Base-by-base conservation (phyloP, 805 yeast genomes). In the Kockiozyma suomiensis region DNA sequence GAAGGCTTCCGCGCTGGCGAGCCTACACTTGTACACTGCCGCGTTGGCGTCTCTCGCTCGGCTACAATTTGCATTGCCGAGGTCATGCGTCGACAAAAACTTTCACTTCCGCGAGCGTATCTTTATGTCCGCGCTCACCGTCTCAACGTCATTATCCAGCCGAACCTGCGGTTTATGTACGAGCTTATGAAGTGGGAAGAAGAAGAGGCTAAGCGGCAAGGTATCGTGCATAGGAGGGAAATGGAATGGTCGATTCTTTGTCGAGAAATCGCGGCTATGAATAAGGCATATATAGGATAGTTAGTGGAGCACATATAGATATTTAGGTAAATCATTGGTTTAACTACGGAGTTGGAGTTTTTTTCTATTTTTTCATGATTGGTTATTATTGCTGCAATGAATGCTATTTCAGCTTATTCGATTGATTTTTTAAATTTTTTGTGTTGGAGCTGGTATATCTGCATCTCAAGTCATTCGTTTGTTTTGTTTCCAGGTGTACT, bases 51-150 rank as follows among this genome's bases (percentile, higher is more conserved):
- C 2, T 89, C 97, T 0, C 78, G 98, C 56, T 89, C 96, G 2
- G 98, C 97, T 0, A 90, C 97, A 0, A 96, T 93, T 10, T 93
- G 96, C 67, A 93, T 93, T 66, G 97, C 97, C 0, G 97, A 91
- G 70, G 93, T 90, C 40, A 92, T 93, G 97, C 82, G 83, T 66
- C 75, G 96, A 42, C 74, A 88, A 54, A 75, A 82, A 15, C 76
- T 90, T 55, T 82, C 84, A 45, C 75, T 93, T 30, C 85, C 94
- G 1, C 78, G 85, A 33, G 97, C 98, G 0, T 93, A 92, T 69
- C 74, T 92, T 45, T 90, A 79, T 74, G 97, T 91, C n/a, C 79
- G 97, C 43, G 97, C 90, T 2, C 78, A 97, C 53, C 78, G 98
- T 54, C 79, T 93, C 69, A 93, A 93, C 72, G 92, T 93, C 59